A percentile compares a stretch with the other conserved stretches of the same genome.
Evolutionary conservation across 805 yeast species (phyloP).

Genomic region (Monosporozyma siamensis): DNA sequence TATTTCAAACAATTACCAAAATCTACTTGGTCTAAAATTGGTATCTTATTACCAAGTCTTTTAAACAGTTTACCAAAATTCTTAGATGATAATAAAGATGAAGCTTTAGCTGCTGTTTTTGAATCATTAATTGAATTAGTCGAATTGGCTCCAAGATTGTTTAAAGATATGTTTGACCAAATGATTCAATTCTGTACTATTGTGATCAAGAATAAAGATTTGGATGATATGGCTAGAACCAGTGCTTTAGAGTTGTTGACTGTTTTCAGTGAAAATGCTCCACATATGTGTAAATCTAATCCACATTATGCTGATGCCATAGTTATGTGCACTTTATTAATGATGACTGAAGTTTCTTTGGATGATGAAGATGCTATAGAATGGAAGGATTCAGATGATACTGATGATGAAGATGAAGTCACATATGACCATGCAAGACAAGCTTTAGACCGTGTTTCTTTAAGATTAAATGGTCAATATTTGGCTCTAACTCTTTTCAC

Average conservation of each 20-base stretch:
- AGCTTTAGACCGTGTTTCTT: conserved; percentile 82
- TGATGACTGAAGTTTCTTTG: conserved; percentile 88
- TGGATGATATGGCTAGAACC: conserved; percentile 71
- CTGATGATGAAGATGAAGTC: conserved; percentile 74
- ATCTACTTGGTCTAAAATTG: conserved; percentile 63
- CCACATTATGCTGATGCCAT: conserved; percentile 61
- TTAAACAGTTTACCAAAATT: conserved; percentile 82
- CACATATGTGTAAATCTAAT: conserved; percentile 85
- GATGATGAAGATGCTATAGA: conserved; percentile 84
- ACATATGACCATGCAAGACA: conserved; percentile 90
- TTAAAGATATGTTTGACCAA: conserved; percentile 83
- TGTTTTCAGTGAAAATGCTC: conserved; percentile 86
- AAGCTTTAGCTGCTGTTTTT: conserved; percentile 76
- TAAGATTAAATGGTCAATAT: conserved; percentile 72
- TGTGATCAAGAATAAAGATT: conserved; percentile 70
- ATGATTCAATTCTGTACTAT: conserved; percentile 77
- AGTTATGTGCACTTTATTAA: conserved; percentile 61
- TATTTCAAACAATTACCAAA: conserved; percentile 78
- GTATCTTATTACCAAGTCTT: conserved; percentile 72
- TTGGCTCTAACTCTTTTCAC: conserved; percentile 82
- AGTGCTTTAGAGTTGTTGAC: conserved; percentile 84
- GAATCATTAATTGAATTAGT: conserved; percentile 86
- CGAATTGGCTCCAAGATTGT: conserved; percentile 89
- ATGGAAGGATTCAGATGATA: conserved; percentile 75
- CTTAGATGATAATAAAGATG: conserved; percentile 66